Evolutionary conservation across 345 rosid genomes (phyloP).

Genomic region (Cardamine resedifolia): DNA sequence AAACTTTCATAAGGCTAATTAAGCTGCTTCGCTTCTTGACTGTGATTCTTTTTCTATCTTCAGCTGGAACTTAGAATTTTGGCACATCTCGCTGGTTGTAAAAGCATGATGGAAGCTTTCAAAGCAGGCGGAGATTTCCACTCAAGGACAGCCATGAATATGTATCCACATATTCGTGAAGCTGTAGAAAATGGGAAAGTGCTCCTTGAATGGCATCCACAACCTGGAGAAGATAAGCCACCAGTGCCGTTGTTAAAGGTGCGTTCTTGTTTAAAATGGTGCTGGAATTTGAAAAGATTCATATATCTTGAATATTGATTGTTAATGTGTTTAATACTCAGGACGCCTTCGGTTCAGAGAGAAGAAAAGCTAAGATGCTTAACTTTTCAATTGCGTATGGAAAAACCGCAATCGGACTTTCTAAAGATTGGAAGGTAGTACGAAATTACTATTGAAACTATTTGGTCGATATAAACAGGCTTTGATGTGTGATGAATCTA

Average conservation of each 20-base stretch:
- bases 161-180: conserved; percentile 87
- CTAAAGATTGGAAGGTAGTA: conserved; percentile 93
- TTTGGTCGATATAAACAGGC: conserved; percentile 2
- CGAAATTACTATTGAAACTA: background rate
- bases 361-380: conserved; percentile 96
- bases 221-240: conserved; percentile 89
- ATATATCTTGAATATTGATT: conserved; percentile 1
- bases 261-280: background rate
- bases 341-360: conserved; percentile 84
- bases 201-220: conserved; percentile 92
- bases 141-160: conserved; percentile 97
- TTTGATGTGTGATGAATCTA: conserved; percentile 13
- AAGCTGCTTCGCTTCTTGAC: conserved; percentile 10
- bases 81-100: conserved; percentile 89
- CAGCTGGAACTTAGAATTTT: conserved; percentile 98
- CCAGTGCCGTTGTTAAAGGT: conserved; percentile 96
- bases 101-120: conserved; percentile 97
- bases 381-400: conserved; percentile 99
- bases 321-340: conserved; percentile 29
- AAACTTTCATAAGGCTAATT: background rate
- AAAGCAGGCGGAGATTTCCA: conserved; percentile 98
- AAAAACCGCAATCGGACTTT: conserved; percentile 83
- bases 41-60: conserved; percentile 10
- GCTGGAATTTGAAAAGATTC: background rate
- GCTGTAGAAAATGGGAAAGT: conserved; percentile 72